Base-by-base conservation (phyloP, 306 rosid genomes). In the Castanopsis chinensis region DNA sequence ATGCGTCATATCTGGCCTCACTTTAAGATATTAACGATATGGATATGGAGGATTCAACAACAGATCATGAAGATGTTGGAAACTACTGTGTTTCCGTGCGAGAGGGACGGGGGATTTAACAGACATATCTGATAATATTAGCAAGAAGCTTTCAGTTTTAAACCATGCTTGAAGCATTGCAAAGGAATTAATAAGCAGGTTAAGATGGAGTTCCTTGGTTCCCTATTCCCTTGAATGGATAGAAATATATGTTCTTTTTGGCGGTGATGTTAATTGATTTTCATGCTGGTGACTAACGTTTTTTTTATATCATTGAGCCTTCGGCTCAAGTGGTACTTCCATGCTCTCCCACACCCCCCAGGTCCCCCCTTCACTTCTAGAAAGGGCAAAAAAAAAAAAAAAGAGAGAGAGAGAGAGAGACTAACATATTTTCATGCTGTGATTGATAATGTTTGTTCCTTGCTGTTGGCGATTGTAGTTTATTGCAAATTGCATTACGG, bases 1-100 rank as follows among this genome's bases (percentile, higher is more conserved):
- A 94, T 35, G 91, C 91, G 61, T 92, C 99, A 51, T 91, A 92
- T 85, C 89, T 94, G 83, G 90, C 97, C 32, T 85, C 97, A 53
- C 83, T 78, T 9, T 76, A 79, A 35, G 82, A 35, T 73, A 67
- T 65, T 9, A 79, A 79, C 35, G 82, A 35, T 73, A 67, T 60
- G 33, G 83, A 79, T 33, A 71, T 41, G 2, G 4, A 72, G 67
- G 54, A 35, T 75, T 59, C 81, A 35, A 76, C 81, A 68, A 86
- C 83, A n/a, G 84, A 80, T 80, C 85, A 81, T 65, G 92, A 92
- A 78, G 87, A 91, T 64, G 77, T 43, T 76, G 74, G 83, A 69
- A 77, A 72, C 80, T 37, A 60, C 37, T 0, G 78, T 13, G 61
- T 81, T 60, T 73, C 7, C 19, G 6, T 56, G 53, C 20, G 7